Conservation (phyloP, 306 rosid genomes). For the Fragaria nilgerrensis region DNA sequence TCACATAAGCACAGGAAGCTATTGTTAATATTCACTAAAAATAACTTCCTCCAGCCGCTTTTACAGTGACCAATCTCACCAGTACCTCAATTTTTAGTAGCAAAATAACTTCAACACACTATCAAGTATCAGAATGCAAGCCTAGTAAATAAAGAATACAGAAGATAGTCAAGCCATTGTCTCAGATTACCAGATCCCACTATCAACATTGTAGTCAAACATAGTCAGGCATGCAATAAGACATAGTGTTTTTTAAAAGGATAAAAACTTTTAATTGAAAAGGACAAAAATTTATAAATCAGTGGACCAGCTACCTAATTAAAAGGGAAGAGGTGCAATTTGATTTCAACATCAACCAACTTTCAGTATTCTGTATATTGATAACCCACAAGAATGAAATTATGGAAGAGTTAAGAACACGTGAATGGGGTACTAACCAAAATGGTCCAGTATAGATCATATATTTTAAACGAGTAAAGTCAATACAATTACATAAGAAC, state of each 20-base stretch:
- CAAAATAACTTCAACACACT: constrained; percentile 8
- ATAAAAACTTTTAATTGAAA: background rate
- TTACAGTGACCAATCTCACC: background rate
- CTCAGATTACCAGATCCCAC: background rate
- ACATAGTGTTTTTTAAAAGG: background rate
- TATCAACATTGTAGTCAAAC: constrained; percentile 1
- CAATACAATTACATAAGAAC: background rate
- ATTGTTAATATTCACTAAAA: background rate
- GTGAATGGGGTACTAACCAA: background rate
- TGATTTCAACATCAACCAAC: constrained; percentile 22
- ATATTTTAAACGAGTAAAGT: constrained; percentile 10
- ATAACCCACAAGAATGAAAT: background rate
- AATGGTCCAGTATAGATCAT: background rate
- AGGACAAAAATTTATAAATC: background rate
- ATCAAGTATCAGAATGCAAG: background rate
- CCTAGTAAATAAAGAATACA: background rate
- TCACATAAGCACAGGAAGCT: background rate
- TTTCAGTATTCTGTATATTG: constrained; percentile 14
- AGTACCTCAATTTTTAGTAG: background rate
- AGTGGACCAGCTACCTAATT: background rate
- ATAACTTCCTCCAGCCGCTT: constrained; percentile 1
- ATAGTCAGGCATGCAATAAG: background rate
- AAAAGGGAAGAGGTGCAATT: background rate
- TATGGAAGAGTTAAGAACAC: background rate
- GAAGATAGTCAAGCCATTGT: background rate